Base-by-base conservation (phyloP, 1,284 basidiomycete genomes). In the Fomes fomentarius region DNA sequence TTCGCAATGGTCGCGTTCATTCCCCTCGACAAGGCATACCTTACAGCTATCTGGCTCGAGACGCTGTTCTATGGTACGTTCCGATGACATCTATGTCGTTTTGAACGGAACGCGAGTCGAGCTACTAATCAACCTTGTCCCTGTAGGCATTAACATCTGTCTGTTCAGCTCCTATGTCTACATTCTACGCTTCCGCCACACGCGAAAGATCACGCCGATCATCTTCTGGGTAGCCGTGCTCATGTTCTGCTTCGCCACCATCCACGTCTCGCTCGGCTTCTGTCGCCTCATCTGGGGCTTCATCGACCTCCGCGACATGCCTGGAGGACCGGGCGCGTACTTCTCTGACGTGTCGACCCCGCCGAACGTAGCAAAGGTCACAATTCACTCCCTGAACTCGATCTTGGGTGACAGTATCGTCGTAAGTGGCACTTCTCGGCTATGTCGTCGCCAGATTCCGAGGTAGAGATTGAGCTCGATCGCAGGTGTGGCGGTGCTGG, bases 271-370 rank as follows among this genome's bases (percentile, higher is more conserved):
- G 8, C 63, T 75, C 44, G 74, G 73, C 15, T 74, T 74, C 58
- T 64, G 66, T 31, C 68, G 74, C 24, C 68, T 75, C 51, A 71
- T 75, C 46, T 63, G 68, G 58, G 74, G 73, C 17, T 75, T 74
- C 66, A 74, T 74, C 50, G 55, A 63, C 34, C 61, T 66, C 8
- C 67, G 71, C 24, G 60, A 74, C 54, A 49, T 54, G 45, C 63
- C 66, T 11, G 73, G 72, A 8, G 73, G 71, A 17, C 73, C 73
- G 4, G 65, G 61, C 25, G 72, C 68, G 3, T 74, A 70, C 57
- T 74, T 74, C 56, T 71, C 72, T 1, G 67, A 74, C 50, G 72
- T 74, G 3, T 74, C 70, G 22, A 70, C 70, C 12, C 72, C 71
- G 21, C 66, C 69, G 26, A 74, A 74, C 54, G 73, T 75, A 21